Conservation (phyloP, 345 rosid genomes). For the Isatis tinctoria region DNA sequence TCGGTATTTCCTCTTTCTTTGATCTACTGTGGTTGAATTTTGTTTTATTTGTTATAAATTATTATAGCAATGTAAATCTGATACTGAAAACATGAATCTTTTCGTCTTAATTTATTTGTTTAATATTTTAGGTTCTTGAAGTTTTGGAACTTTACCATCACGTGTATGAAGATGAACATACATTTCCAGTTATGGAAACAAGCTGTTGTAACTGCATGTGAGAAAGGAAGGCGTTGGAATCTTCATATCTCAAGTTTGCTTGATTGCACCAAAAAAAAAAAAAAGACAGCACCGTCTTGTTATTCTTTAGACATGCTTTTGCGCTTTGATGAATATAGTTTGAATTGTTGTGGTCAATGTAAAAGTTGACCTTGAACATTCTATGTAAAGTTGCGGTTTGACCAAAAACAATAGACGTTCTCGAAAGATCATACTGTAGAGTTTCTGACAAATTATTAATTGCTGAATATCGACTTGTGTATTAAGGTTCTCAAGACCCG, state of each 20-base stretch:
- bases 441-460: neutral
- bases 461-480: neutral
- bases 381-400: conserved; percentile 5
- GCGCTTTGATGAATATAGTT: neutral
- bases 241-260: conserved; percentile 38
- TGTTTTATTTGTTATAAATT: neutral
- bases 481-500: neutral
- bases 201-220: conserved; percentile 32
- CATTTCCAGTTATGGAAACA: conserved; percentile 20
- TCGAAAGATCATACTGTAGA: neutral
- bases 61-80: neutral
- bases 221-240: conserved; percentile 50
- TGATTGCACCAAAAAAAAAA: neutral
- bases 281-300: neutral
- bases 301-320: neutral
- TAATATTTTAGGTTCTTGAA: neutral
- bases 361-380: neutral
- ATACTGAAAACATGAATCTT: neutral
- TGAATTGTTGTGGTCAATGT: conserved; percentile 9
- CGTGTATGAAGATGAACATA: neutral
- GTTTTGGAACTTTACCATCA: neutral
- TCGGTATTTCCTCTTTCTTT: neutral
- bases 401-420: neutral
- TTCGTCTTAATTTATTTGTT: neutral
- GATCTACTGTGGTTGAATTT: neutral